phyloP scores from a whole-genome alignment of 306 rosid genomes.

The Prunus armeniaca region DNA sequence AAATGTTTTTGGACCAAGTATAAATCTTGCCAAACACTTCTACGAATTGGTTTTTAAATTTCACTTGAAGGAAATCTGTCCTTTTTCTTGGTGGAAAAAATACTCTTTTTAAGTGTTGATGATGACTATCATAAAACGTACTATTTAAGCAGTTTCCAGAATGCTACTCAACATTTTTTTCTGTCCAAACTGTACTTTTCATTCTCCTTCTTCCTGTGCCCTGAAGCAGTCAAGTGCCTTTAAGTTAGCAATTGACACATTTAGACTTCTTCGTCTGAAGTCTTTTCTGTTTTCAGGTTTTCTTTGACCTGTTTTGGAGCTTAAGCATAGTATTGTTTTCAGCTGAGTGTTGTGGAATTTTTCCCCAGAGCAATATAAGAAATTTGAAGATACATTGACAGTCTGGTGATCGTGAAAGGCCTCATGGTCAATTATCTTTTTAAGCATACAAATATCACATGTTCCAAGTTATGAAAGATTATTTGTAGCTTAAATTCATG shows the following conservation, averaged over 20 bases:
- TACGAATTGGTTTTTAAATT: neutral
- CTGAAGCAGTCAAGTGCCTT: neutral
- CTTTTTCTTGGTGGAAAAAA: neutral
- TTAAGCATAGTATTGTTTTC: neutral
- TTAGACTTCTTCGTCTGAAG: neutral
- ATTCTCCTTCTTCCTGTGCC: neutral
- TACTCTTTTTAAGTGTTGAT: too few species aligned
- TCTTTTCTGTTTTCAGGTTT: neutral
- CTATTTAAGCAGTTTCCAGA: neutral
- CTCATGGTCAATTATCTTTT: too few species aligned
- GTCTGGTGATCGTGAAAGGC: too few species aligned
- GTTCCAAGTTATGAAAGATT: too few species aligned
- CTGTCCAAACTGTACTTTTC: neutral
- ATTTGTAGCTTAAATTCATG: too few species aligned
- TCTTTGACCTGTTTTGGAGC: neutral
- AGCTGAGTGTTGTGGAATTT: neutral
- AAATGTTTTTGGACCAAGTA: neutral
- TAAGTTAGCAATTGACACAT: neutral
- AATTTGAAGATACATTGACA: too few species aligned
- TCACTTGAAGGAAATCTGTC: neutral
- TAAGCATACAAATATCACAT: too few species aligned
- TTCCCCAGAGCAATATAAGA: too few species aligned
- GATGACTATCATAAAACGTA: too few species aligned
- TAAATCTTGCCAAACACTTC: neutral
- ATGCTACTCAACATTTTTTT: neutral